Percentiles rank a stretch among this genome's conserved stretches.
Conservation (phyloP, 2,329 filamentous ascomycete species). For the Stachybotrys elegans region DNA sequence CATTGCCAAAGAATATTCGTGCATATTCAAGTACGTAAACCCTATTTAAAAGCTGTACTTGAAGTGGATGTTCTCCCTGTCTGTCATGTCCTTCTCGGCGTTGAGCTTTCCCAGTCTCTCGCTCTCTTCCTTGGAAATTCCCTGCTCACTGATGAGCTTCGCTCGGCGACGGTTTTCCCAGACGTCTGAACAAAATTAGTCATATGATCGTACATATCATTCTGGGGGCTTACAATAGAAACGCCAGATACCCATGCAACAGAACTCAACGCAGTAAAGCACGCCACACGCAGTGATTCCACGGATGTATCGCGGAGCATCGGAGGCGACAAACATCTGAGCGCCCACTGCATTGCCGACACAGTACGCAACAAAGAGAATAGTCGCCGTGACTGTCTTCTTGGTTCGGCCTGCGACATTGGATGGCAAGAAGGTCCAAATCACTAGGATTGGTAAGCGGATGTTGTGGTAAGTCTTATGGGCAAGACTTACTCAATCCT, state of each 20-base stretch:
- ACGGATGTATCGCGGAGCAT: conserved; percentile 14
- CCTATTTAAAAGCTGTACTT: conserved; percentile 10
- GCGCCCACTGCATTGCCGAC: conserved; percentile 16
- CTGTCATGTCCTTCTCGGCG: conserved; percentile 19
- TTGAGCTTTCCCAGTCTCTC: conserved; percentile 18
- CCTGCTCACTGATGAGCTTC: conserved; percentile 14
- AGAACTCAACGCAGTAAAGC: conserved; percentile 19
- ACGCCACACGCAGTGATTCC: conserved; percentile 16
- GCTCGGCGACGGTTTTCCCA: conserved; percentile 19
- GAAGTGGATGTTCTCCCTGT: conserved; percentile 18
- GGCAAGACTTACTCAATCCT: conserved; percentile 14
- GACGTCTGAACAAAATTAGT: conserved; percentile 11
- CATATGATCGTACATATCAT: background rate
- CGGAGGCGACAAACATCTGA: conserved; percentile 17
- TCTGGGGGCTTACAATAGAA: conserved; percentile 16
- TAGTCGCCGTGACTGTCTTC: conserved; percentile 19
- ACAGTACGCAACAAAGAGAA: conserved; percentile 17
- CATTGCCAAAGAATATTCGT: too few species aligned
- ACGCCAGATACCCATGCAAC: conserved; percentile 17
- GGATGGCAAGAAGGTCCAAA: conserved; percentile 28
- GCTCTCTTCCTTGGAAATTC: conserved; percentile 19
- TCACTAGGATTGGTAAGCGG: conserved; percentile 13
- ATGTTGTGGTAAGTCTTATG: background rate
- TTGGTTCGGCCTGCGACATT: conserved; percentile 35
- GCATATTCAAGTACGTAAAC: too few species aligned